Percentiles rank a stretch among this genome's conserved stretches.
These are phyloP conservation scores for Stromatinia cepivora DNA, from an alignment of 2,329 filamentous ascomycete species.

Conservation along the genomic window DNA sequence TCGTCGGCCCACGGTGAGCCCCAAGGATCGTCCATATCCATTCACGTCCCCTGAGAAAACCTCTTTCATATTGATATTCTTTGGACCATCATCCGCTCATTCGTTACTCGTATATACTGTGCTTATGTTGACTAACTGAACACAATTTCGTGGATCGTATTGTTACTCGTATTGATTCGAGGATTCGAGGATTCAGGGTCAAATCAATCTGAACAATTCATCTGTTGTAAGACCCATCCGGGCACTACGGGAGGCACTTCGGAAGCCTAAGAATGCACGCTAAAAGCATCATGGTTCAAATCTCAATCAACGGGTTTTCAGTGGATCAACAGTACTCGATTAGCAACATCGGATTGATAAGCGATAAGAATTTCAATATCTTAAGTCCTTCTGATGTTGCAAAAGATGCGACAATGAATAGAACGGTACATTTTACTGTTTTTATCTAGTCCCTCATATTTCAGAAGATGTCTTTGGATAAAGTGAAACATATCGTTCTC, in stretches of 20 bases:
- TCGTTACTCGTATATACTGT: slow-evolving; percentile 5
- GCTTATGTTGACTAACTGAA: not conserved
- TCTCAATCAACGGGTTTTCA: not conserved
- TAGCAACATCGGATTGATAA: slow-evolving; percentile 35
- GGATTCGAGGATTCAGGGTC: slow-evolving; percentile 16
- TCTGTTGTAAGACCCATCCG: slow-evolving; percentile 21
- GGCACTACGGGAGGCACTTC: not conserved
- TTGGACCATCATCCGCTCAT: slow-evolving; percentile 11
- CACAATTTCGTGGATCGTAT: slow-evolving; percentile 12
- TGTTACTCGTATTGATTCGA: slow-evolving; percentile 12
- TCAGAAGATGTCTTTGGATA: slow-evolving; percentile 61
- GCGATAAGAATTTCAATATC: slow-evolving; percentile 35
- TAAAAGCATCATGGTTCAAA: slow-evolving; percentile 15
- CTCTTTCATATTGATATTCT: slow-evolving; percentile 39
- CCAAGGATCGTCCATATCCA: slow-evolving; percentile 44
- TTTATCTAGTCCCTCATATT: not conserved
- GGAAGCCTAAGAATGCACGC: slow-evolving; percentile 19
- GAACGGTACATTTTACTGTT: not conserved
- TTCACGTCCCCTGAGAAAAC: slow-evolving; percentile 23
- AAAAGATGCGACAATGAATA: slow-evolving; percentile 14
- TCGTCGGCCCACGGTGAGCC: slow-evolving; percentile 44
- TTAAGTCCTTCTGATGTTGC: not conserved
- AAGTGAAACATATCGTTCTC: slow-evolving; percentile 76
- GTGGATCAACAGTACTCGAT: slow-evolving; percentile 12
- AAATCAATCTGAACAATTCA: slow-evolving; percentile 24